phyloP scores from a whole-genome alignment of 2,329 filamentous ascomycete genomes.

The Cytospora paraplurivora region DNA sequence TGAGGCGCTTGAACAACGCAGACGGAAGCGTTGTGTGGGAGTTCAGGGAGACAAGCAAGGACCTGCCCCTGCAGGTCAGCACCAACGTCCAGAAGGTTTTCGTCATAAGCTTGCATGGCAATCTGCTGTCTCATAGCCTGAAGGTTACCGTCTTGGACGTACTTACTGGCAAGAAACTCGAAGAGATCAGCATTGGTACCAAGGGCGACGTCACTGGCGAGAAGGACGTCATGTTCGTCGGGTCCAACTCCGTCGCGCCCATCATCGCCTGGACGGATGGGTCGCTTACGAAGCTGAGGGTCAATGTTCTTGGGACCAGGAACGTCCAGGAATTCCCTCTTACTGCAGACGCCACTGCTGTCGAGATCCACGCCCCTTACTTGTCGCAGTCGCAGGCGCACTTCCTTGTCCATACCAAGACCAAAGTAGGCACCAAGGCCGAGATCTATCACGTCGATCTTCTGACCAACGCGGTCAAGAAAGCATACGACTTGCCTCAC shows the following conservation, averaged over 20 bases:
- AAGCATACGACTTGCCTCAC: conserved; percentile 78
- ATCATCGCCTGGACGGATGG: conserved; percentile 76
- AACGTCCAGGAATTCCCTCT: conserved; percentile 57
- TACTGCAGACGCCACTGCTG: conserved; percentile 47
- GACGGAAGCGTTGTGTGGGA: conserved; percentile 80
- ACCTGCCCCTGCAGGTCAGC: conserved; percentile 75
- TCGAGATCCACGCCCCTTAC: conserved; percentile 74
- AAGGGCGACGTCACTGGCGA: conserved; percentile 70
- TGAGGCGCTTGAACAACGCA: conserved; percentile 72
- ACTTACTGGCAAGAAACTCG: conserved; percentile 69
- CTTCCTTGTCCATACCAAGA: conserved; percentile 82
- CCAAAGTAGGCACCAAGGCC: conserved; percentile 71
- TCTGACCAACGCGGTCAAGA: conserved; percentile 67
- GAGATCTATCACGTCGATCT: conserved; percentile 84
- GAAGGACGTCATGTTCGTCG: conserved; percentile 72
- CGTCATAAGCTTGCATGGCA: conserved; percentile 73
- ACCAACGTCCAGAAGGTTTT: conserved; percentile 71
- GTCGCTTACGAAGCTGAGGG: conserved; percentile 61
- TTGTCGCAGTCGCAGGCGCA: conserved; percentile 72
- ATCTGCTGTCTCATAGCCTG: conserved; percentile 71
- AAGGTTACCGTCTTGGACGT: conserved; percentile 75
- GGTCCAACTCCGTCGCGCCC: conserved; percentile 73
- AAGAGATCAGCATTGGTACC: conserved; percentile 71
- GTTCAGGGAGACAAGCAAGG: conserved; percentile 67
- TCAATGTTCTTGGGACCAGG: conserved; percentile 70